Evolutionary conservation across 2,329 filamentous ascomycete genomes (phyloP).

Genomic region (Aspergillus luchuensis): DNA sequence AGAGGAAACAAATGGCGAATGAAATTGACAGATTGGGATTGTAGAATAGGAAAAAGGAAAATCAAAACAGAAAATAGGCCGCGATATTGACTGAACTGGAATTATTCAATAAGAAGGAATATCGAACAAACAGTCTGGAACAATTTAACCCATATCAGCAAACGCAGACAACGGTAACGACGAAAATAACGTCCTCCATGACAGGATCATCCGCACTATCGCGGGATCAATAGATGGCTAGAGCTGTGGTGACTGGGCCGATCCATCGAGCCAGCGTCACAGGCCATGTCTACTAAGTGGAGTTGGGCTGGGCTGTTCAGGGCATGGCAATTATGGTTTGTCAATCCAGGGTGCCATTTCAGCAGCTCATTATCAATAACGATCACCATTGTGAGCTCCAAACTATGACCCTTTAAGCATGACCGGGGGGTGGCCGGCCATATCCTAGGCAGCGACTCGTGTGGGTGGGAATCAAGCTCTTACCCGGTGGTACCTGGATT

Average conservation of each 20-base stretch:
- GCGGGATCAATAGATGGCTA: constrained; percentile 10
- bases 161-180: background rate
- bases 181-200: background rate
- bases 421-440: constrained; percentile 2
- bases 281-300: constrained; percentile 19
- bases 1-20: background rate
- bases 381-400: constrained; percentile 7
- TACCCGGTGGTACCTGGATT: constrained; percentile 22
- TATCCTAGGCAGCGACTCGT: constrained; percentile 10
- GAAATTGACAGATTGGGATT: background rate
- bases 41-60: background rate
- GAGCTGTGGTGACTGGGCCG: constrained; percentile 7
- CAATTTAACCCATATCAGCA: background rate
- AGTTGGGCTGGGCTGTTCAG: constrained; percentile 15
- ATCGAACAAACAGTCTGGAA: constrained; percentile 4
- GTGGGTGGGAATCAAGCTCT: constrained; percentile 15
- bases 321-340: constrained; percentile 14
- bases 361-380: constrained; percentile 8
- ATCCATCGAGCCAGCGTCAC: constrained; percentile 16
- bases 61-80: constrained; percentile 1
- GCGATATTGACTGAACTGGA: background rate
- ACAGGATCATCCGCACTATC: constrained; percentile 3
- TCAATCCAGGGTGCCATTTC: constrained; percentile 5
- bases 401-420: constrained; percentile 7
- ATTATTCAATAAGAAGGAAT: background rate